Base-by-base conservation (phyloP, 2,329 filamentous ascomycete species). In the Nemania bipapillata region DNA sequence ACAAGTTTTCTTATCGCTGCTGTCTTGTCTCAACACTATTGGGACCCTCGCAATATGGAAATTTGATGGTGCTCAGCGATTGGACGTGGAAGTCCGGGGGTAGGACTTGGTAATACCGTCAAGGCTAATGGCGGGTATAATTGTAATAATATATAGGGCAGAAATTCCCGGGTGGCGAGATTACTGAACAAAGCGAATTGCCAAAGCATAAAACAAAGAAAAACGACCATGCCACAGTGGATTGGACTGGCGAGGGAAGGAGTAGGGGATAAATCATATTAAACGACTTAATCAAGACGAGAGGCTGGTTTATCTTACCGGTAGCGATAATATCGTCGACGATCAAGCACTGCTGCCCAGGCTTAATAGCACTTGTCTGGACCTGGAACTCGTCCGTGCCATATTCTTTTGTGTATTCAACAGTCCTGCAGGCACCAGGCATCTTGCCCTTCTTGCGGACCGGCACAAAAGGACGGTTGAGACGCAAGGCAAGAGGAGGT, bases 261-360 rank as follows among this genome's bases (percentile, higher is more conserved):
- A 45, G 17, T 20, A 45, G 8, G 20, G 20, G 56, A 30, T n/a
- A 11, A n/a, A 49, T 40, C 45, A 49, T 47, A 8, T 15, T 1
- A 60, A 62, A 65, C 60, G 70, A 63, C 8, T 28, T n/a, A 52
- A 56, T 47, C 15, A 50, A 56, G 65, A 55, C 53, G 59, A 69
- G 49, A 65, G 49, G 22, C 63, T 56, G 54, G 54, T 63, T 60
- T 47, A 58, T 83, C 91, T 81, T 86, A 97, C 95, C 95, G 73
- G 96, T 99, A 65, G 96, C 96, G 83, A 99, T 98, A 78, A 99
- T 97, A 80, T 99, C 96, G 81, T 99, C 96, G 35, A 99, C 94
- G 73, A 99, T 87, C 70, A 99, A 84, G 66, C 97, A 95, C 81
- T 91, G 94, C 84, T 97, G 93, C 40, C 94, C 94, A 59, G 89